These are phyloP conservation scores for Sporobolomyces roseus DNA, from an alignment of 768 basidiomycete species.

Conservation along the genomic window DNA sequence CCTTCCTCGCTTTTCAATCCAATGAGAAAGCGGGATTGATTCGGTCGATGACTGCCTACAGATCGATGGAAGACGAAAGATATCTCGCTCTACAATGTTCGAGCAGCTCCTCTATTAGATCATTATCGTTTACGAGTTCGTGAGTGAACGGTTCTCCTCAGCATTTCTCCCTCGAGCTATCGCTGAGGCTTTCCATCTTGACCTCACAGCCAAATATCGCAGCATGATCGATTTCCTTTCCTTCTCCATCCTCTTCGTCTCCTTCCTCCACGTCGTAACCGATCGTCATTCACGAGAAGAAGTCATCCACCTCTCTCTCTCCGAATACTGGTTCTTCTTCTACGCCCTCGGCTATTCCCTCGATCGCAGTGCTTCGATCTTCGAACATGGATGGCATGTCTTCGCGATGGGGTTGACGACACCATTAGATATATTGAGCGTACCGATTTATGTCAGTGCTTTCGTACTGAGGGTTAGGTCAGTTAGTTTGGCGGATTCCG, in stretches of 20 bases:
- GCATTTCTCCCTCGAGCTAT: neutral
- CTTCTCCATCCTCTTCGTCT: constrained; percentile 38
- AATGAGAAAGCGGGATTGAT: neutral
- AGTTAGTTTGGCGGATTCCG: constrained; percentile 13
- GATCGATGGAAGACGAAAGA: constrained; percentile 52
- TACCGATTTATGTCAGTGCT: constrained; percentile 38
- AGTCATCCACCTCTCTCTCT: constrained; percentile 11
- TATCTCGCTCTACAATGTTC: constrained; percentile 51
- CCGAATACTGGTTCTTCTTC: constrained; percentile 40
- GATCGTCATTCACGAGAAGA: constrained; percentile 32
- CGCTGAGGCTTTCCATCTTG: neutral
- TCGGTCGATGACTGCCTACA: neutral
- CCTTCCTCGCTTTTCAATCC: neutral
- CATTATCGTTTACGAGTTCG: constrained; percentile 37
- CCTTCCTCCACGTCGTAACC: constrained; percentile 39
- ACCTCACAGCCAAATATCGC: constrained; percentile 29
- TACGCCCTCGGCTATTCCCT: constrained; percentile 41
- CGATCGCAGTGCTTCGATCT: constrained; percentile 34
- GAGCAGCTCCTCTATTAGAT: constrained; percentile 49
- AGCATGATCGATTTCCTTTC: constrained; percentile 27
- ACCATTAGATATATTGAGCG: constrained; percentile 27
- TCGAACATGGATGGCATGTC: constrained; percentile 39
- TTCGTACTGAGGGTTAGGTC: constrained; percentile 29
- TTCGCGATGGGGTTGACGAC: constrained; percentile 28
- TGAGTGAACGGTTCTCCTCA: neutral